phyloP scores from a whole-genome alignment of 352 stramenopile species.

The Globisporangium viniferum region DNA sequence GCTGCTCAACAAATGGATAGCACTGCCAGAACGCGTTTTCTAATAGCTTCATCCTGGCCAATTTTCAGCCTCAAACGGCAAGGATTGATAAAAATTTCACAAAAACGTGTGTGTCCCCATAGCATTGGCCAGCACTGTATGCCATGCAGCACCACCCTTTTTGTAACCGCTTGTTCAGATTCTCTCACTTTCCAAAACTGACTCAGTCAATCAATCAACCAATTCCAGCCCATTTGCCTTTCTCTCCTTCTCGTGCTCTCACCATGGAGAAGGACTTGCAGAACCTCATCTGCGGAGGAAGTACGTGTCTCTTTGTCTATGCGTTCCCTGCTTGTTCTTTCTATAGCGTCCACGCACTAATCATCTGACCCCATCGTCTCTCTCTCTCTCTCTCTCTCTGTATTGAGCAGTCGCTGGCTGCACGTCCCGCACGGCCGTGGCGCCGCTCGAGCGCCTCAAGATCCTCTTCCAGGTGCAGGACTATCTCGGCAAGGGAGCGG shows the following conservation, averaged over 20 bases:
- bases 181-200: too few relatives aligned
- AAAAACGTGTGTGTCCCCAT: too few relatives aligned
- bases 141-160: too few relatives aligned
- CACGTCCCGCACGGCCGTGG: conserved; percentile 62
- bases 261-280: conserved; percentile 44
- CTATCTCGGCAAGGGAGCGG: conserved; percentile 29
- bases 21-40: too few relatives aligned
- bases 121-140: too few relatives aligned
- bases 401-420: conserved; percentile 56
- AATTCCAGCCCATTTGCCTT: neutral
- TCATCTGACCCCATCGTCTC: neutral
- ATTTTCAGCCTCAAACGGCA: too few relatives aligned
- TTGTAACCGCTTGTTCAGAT: too few relatives aligned
- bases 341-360: neutral
- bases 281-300: conserved; percentile 72
- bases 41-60: too few relatives aligned
- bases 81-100: too few relatives aligned
- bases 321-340: neutral
- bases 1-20: too few relatives aligned
- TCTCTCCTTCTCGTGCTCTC: neutral
- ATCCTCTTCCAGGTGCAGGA: conserved; percentile 82
- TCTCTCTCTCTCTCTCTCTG: neutral
- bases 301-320: conserved; percentile 33
- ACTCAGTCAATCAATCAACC: neutral
- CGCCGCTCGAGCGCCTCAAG: conserved; percentile 73